Conservation (phyloP, 495 filamentous ascomycete species). For the Amphirosellinia nigrospora region DNA sequence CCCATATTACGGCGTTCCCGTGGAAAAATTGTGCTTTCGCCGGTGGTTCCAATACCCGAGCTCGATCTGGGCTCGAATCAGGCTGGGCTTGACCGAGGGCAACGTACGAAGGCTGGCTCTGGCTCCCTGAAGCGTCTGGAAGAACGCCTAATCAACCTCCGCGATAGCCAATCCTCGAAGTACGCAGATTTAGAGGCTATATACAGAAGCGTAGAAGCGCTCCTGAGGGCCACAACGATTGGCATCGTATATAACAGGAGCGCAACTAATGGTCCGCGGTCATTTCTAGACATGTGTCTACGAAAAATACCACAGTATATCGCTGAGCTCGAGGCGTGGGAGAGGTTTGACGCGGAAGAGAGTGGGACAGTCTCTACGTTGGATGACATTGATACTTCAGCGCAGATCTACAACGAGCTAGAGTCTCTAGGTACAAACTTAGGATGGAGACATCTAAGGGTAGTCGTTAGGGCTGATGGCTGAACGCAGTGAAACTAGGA, state of each 20-base stretch:
- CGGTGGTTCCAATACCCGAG: neutral
- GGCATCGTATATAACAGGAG: conserved; percentile 30
- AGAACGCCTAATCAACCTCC: conserved; percentile 30
- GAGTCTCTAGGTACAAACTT: conserved; percentile 62
- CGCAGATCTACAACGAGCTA: conserved; percentile 69
- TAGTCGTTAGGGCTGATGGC: conserved; percentile 71
- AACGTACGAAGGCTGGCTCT: conserved; percentile 17
- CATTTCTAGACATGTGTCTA: conserved; percentile 69
- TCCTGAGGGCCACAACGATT: conserved; percentile 52
- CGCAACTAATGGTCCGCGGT: conserved; percentile 46
- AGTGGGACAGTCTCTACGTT: conserved; percentile 52
- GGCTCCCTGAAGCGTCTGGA: conserved; percentile 31
- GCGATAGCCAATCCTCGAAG: conserved; percentile 25
- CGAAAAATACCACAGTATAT: conserved; percentile 70
- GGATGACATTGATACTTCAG: conserved; percentile 45
- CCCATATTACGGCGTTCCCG: conserved; percentile 37
- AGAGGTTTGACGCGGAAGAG: conserved; percentile 55
- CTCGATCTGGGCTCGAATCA: conserved; percentile 8
- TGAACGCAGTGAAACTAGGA: conserved; percentile 57
- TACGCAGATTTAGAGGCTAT: conserved; percentile 46
- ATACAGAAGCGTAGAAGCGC: conserved; percentile 53
- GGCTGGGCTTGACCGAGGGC: conserved; percentile 10
- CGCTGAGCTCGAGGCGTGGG: conserved; percentile 60
- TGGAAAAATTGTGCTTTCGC: conserved; percentile 29
- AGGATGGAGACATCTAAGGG: conserved; percentile 71